Evolutionary conservation across 2,329 filamentous ascomycete species (phyloP), one percentile per base, ranked within the genome.

Genomic region (Penicillium sclerotiorum): DNA sequence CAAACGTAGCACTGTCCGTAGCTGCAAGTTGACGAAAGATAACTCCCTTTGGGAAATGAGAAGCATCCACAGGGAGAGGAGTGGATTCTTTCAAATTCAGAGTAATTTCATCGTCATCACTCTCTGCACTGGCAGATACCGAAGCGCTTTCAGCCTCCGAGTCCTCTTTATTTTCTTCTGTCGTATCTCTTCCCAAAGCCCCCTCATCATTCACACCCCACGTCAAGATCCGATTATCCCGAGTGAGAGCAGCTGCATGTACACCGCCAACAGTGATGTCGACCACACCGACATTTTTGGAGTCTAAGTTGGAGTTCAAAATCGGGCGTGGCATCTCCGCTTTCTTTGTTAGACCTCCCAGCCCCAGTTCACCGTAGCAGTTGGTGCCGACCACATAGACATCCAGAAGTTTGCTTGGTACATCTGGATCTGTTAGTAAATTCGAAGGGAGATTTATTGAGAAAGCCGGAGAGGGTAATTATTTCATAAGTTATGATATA

Each of bases 201-300:
- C 44, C 44, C 15, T 46, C 44, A 22, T 46, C 44, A 22, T 46
- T 46, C 11, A 46, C 44, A 17, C 44, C 44, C 44, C 44, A 46
- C 15, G 44, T 46, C 12, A 46, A 20, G 23, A 46, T 46, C 5
- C 22, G 18, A 12, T 46, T 39, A 12, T 46, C 44, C 21, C 17
- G 44, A 23, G 44, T 46, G n/a, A 46, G 33, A 32, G 44, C 44
- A 23, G 35, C 44, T 11, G 33, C 38, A 32, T 46, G 44, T 6
- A 46, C 33, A 15, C 44, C 44, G 12, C 44, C 44, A n/a, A 39
- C 44, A 30, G 44, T 17, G 13, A 46, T 18, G 32, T 46, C 22
- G 6, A 46, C 23, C 8, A 46, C 18, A 4, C 35, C 35, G 12
- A 20, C 20, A 12, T 11, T 6, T 30, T 22, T 6, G 2, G 33